phyloP scores from a whole-genome alignment of 2,329 filamentous ascomycete species.

The Pseudogymnoascus sp. region DNA sequence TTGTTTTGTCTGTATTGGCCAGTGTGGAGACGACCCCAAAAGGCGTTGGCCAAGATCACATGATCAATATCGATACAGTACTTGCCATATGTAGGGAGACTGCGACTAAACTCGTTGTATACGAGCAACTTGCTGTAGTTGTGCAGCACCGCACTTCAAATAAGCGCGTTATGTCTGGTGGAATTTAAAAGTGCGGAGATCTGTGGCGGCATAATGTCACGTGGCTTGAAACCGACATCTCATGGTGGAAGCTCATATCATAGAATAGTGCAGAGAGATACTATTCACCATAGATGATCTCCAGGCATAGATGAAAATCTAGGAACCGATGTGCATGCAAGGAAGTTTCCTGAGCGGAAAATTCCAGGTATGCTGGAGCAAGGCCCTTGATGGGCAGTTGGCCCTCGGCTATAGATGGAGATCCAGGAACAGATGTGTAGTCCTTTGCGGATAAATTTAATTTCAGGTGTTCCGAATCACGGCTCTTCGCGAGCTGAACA shows the following conservation, averaged over 20 bases:
- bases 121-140: neutral
- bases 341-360: neutral
- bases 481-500: neutral
- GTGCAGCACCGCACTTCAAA: neutral
- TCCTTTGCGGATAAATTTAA: slow-evolving; percentile 3
- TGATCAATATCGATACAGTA: neutral
- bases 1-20: slow-evolving; percentile 3
- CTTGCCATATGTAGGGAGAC: neutral
- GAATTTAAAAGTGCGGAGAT: slow-evolving; percentile 8
- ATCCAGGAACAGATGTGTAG: neutral
- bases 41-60: neutral
- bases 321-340: neutral
- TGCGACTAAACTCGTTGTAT: neutral
- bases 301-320: neutral
- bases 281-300: neutral
- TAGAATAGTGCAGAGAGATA: neutral
- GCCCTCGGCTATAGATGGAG: neutral
- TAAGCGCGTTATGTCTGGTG: slow-evolving; percentile 6
- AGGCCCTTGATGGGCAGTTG: neutral
- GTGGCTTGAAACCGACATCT: neutral
- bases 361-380: neutral
- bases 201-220: neutral
- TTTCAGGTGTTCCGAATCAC: neutral
- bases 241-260: neutral
- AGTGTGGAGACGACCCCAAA: slow-evolving; percentile 1